Evolutionary conservation across 805 yeast genomes (phyloP).

Genomic region (Saccharomycopsis malanga): DNA sequence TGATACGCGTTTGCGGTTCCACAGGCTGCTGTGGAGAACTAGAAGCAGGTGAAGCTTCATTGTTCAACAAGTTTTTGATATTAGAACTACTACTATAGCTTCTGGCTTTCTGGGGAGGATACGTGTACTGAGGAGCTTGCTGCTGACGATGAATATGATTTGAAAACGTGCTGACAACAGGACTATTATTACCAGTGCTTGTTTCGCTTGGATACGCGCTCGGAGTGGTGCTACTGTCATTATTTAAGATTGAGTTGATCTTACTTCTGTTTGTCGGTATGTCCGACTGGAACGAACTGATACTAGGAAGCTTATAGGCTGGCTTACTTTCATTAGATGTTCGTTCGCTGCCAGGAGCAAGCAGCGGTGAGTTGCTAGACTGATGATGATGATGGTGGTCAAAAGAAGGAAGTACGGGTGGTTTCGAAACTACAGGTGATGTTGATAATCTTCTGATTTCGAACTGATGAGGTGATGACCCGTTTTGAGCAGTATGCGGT

Average conservation of each 20-base stretch:
- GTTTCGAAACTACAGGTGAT: slow-evolving; percentile 14
- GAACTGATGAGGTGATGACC: slow-evolving; percentile 4
- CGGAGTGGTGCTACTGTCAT: background rate
- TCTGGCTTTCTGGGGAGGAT: background rate
- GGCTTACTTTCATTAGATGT: background rate
- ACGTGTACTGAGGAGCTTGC: background rate
- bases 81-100: slow-evolving; percentile 5
- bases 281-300: slow-evolving; percentile 1
- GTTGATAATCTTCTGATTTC: slow-evolving; percentile 17
- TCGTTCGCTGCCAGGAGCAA: background rate
- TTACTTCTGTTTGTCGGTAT: background rate
- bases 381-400: background rate
- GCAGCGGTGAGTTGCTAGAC: background rate
- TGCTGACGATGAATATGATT: background rate
- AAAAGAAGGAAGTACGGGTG: background rate
- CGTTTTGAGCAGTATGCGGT: background rate
- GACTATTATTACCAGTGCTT: background rate
- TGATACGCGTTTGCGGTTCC: slow-evolving; percentile 16
- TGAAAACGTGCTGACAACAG: background rate
- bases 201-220: background rate
- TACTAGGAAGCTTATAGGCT: slow-evolving; percentile 12
- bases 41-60: slow-evolving; percentile 1
- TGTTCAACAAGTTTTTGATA: slow-evolving; percentile 11
- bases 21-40: background rate
- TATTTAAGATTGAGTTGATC: slow-evolving; percentile 2